Conservation (phyloP, 2,329 filamentous ascomycete species). For the Trichoderma hamatum region DNA sequence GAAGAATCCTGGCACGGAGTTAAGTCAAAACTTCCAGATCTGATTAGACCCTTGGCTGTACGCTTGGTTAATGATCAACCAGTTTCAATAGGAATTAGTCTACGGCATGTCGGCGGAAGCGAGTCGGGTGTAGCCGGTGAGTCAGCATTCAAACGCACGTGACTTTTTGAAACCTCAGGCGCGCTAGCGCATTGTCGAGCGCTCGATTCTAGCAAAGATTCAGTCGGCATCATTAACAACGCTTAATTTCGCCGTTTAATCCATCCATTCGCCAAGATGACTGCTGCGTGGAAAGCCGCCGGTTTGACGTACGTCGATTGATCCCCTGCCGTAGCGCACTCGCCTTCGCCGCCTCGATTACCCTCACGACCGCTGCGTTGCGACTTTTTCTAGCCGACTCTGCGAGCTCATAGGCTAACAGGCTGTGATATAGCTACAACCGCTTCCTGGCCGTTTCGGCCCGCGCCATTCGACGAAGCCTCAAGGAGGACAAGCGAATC, state of each 20-base stretch:
- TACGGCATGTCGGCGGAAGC: background rate
- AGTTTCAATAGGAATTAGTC: background rate
- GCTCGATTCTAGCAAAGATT: conserved; percentile 43
- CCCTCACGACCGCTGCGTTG: background rate
- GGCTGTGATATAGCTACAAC: conserved; percentile 79
- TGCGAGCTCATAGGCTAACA: conserved; percentile 38
- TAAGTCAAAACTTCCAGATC: background rate
- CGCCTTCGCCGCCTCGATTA: background rate
- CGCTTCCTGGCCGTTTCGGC: conserved; percentile 96
- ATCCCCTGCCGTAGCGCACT: conserved; percentile 24
- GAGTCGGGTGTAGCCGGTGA: conserved; percentile 1
- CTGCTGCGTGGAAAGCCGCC: conserved; percentile 97
- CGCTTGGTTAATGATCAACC: background rate
- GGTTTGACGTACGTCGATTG: conserved; percentile 81
- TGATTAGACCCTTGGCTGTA: background rate
- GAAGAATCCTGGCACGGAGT: background rate
- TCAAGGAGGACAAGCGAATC: conserved; percentile 94
- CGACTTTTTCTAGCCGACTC: conserved; percentile 11
- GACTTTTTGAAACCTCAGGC: conserved; percentile 38
- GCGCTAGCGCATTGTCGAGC: conserved; percentile 32
- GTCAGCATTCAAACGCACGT: conserved; percentile 17
- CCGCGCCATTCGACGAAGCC: conserved; percentile 90
- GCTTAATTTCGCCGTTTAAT: conserved; percentile 35
- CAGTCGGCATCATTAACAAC: conserved; percentile 41
- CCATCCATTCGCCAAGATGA: conserved; percentile 70